phyloP scores from a whole-genome alignment of 73 alveolate genomes.

The Durusdinium trenchii region DNA sequence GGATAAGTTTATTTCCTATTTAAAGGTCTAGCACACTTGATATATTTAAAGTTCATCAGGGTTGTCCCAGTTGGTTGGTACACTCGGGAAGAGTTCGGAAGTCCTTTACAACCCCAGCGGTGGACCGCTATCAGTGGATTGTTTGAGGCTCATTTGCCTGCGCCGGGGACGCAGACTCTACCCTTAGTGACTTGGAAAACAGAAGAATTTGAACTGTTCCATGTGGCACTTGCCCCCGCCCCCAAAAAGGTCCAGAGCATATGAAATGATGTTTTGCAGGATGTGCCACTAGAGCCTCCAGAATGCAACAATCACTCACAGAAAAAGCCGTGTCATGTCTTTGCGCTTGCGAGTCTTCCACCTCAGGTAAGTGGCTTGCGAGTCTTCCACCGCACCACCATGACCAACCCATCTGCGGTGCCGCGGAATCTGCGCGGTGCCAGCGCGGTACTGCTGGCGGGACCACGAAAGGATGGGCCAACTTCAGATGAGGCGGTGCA shows the following conservation, averaged over 20 bases:
- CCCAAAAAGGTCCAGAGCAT: neutral
- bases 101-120: too few relatives aligned
- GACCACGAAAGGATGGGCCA: conserved; percentile 16
- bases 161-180: conserved; percentile 89
- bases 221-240: neutral
- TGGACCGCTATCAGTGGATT: too few relatives aligned
- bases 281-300: neutral
- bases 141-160: conserved; percentile 90
- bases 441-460: conserved; percentile 65
- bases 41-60: too few relatives aligned
- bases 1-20: too few relatives aligned
- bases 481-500: neutral
- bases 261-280: neutral
- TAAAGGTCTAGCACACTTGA: too few relatives aligned
- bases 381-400: conserved; percentile 88
- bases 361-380: conserved; percentile 79
- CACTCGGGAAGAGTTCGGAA: too few relatives aligned
- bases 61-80: too few relatives aligned
- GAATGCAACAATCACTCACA: neutral
- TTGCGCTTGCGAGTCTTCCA: neutral
- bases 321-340: neutral
- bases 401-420: conserved; percentile 51
- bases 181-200: conserved; percentile 11
- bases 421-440: conserved; percentile 72
- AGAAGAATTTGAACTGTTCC: neutral